Evolutionary conservation across 352 stramenopile genomes (phyloP), one percentile per base, ranked within the genome.

Genomic region (Nothophytophthora sp.): DNA sequence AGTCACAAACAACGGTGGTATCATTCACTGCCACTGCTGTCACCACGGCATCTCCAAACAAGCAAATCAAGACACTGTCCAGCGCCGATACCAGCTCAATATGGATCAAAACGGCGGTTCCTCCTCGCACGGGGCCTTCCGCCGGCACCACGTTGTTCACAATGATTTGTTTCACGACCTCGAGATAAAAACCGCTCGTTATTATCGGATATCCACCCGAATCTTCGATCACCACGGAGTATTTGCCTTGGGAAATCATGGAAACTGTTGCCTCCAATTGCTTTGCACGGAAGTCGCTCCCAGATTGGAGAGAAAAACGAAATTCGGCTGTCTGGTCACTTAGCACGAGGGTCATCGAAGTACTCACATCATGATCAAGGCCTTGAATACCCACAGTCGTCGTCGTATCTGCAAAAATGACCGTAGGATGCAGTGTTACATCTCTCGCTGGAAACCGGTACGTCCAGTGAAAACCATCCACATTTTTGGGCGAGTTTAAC

Each of bases 91-190:
- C 3, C 15, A 25, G 34, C 36, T 58, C 46, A 19, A 71, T 43
- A 4, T 52, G 18, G 4, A 69, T 13, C 9, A 60, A 23, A 3
- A 81, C 53, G 12, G 66, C 20, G 5, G 67, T 63, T 2, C 60
- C 67, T 24, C 67, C 67, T 44, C 63, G 44, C 20, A 75, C 28
- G 0, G 70, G 66, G 0, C 70, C 66, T 25, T 39, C 42, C 3
- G 11, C 32, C 1, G 61, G 61, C 13, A 40, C n/a, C 25, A 51
- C 7, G 3, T 15, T 41, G 27, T 39, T 11, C 6, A 49, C 19
- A 19, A 10, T 10, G 36, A 63, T 42, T n/a, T 28, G 24, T 0
- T 29, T 24, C 1, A 58, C 23, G 5, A 24, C 40, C 13, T 64
- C 22, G 32, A 69, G 24, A 3, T 37, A 10, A 7, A 46, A 16